These are phyloP conservation scores for Talaromyces islandicus DNA, from an alignment of 2,329 filamentous ascomycete genomes.

Conservation along the genomic window DNA sequence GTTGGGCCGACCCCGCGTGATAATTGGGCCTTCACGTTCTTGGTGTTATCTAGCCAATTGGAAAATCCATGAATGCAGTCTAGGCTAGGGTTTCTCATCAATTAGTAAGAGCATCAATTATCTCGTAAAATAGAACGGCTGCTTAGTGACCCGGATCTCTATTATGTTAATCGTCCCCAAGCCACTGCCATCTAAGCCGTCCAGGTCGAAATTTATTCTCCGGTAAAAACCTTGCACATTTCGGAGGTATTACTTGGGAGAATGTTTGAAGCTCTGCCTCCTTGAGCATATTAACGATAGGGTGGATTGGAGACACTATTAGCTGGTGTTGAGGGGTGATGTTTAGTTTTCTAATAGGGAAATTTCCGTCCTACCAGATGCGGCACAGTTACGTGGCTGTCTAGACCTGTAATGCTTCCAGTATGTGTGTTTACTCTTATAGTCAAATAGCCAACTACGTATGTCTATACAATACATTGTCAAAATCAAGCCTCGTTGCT, in stretches of 20 bases:
- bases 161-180: background rate
- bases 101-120: background rate
- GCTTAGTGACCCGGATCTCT: background rate
- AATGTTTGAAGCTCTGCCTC: no score
- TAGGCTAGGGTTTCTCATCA: background rate
- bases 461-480: background rate
- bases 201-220: no score
- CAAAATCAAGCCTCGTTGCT: background rate
- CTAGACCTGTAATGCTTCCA: slow-evolving; percentile 5
- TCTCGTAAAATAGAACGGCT: background rate
- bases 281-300: no score
- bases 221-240: no score
- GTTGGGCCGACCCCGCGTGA: background rate
- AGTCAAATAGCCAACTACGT: background rate
- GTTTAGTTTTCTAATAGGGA: background rate
- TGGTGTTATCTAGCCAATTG: background rate
- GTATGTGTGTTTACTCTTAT: background rate
- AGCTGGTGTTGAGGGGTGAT: no score
- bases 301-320: background rate
- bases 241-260: no score
- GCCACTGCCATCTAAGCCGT: no score
- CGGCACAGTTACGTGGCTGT: slow-evolving; percentile 3
- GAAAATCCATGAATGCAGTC: background rate
- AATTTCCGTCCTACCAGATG: background rate
- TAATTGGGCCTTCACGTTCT: background rate